A percentile compares a stretch with the other conserved stretches of the same genome.
Evolutionary conservation across 371 early-diverging fungal species (phyloP).

Genomic region (Mortierella sp.): DNA sequence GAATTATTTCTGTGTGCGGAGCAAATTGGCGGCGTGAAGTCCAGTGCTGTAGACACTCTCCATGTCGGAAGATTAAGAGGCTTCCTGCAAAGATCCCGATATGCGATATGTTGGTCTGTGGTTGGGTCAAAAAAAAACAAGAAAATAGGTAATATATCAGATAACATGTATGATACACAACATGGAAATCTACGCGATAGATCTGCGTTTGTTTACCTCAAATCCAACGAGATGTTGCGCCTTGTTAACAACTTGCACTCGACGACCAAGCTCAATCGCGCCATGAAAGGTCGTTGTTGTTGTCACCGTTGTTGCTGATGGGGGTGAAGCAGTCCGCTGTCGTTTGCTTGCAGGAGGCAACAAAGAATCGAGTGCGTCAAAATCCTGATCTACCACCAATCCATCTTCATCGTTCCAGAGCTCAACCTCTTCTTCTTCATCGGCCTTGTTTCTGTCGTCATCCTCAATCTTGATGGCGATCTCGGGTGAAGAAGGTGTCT

Average conservation of each 20-base stretch:
- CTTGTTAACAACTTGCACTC: background rate
- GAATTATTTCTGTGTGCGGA: background rate
- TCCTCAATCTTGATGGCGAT: slow-evolving; percentile 33
- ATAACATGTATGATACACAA: background rate
- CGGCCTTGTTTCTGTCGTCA: slow-evolving; percentile 14
- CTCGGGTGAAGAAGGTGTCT: background rate
- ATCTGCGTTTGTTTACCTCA: slow-evolving; percentile 16
- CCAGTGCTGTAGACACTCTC: slow-evolving; percentile 20
- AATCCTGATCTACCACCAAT: slow-evolving; percentile 4
- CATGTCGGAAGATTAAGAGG: slow-evolving; percentile 22
- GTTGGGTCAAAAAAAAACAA: background rate
- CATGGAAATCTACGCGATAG: background rate
- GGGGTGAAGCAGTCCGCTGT: slow-evolving; percentile 28
- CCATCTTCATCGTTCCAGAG: slow-evolving; percentile 54
- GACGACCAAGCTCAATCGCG: background rate
- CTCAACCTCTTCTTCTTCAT: slow-evolving; percentile 34
- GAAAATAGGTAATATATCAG: background rate
- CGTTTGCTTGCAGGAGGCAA: slow-evolving; percentile 24
- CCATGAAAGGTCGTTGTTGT: background rate
- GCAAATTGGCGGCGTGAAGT: slow-evolving; percentile 5
- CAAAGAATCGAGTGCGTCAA: slow-evolving; percentile 16
- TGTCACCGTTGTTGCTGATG: background rate
- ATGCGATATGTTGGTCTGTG: background rate
- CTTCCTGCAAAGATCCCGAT: slow-evolving; percentile 5
- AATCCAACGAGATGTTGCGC: slow-evolving; percentile 18